Evolutionary conservation across 164 flowering plant genomes (phyloP).

Genomic region (Stephania yunnanensis): DNA sequence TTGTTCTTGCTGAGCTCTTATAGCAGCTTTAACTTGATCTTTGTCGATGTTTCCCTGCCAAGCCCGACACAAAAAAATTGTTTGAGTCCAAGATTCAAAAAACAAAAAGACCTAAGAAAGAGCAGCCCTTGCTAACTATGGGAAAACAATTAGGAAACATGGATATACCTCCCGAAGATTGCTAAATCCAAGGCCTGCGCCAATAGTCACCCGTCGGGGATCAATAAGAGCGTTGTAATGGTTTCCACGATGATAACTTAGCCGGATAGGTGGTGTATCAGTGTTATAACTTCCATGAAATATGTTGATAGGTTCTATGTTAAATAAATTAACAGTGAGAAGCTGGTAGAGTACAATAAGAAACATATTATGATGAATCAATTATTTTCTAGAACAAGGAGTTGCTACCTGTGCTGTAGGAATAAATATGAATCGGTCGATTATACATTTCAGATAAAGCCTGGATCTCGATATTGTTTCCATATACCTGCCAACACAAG

Average conservation of each 20-base stretch:
- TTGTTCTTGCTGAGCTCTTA: slow-evolving; percentile 96
- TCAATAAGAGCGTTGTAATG: slow-evolving; percentile 98
- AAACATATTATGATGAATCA: neutral
- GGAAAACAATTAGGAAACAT: neutral
- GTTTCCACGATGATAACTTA: slow-evolving; percentile 95
- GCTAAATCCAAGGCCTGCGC: slow-evolving; percentile 98
- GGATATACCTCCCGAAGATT: slow-evolving; percentile 76
- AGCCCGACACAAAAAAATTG: neutral
- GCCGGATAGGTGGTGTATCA: slow-evolving; percentile 80
- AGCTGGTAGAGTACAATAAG: neutral
- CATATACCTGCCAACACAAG: slow-evolving; percentile 61
- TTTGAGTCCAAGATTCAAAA: neutral
- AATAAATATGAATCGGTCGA: slow-evolving; percentile 94
- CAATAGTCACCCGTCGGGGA: slow-evolving; percentile 78
- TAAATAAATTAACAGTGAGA: slow-evolving; percentile 5
- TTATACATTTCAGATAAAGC: slow-evolving; percentile 93
- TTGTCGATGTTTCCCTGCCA: slow-evolving; percentile 61
- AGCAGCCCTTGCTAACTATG: neutral
- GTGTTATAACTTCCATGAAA: slow-evolving; percentile 90
- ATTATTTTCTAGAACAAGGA: neutral
- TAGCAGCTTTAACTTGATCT: slow-evolving; percentile 95
- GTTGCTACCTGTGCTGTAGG: slow-evolving; percentile 74
- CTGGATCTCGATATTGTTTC: slow-evolving; percentile 96
- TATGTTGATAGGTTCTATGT: slow-evolving; percentile 91
- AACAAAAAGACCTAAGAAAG: neutral